A percentile compares a stretch with the other conserved stretches of the same genome.
Conservation (phyloP, 2,329 filamentous ascomycete species). For the Paraphaeosphaeria minitans region DNA sequence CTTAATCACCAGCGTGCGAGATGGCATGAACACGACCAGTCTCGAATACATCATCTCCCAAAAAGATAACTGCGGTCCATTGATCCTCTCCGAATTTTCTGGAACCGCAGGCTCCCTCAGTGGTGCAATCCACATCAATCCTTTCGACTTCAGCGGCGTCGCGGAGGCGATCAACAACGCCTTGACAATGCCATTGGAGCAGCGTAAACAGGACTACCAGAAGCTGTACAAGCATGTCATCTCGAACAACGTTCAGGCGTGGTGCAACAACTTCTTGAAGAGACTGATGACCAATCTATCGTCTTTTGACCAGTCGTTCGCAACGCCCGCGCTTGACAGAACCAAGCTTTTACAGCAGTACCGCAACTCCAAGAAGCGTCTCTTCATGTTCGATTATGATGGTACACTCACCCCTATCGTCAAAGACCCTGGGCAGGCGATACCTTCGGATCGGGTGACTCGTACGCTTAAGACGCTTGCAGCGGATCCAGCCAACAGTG, state of each 20-base stretch:
- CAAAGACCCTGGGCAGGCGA: conserved; percentile 83
- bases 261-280: conserved; percentile 80
- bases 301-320: conserved; percentile 73
- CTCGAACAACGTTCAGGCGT: conserved; percentile 82
- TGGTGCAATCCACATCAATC: conserved; percentile 93
- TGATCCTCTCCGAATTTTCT: conserved; percentile 96
- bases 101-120: conserved; percentile 86
- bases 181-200: conserved; percentile 72
- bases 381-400: conserved; percentile 99
- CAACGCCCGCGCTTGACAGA: conserved; percentile 82
- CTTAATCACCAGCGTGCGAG: conserved; percentile 91
- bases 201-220: conserved; percentile 71
- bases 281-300: conserved; percentile 80
- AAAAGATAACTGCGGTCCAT: conserved; percentile 80
- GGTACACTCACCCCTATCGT: conserved; percentile 95
- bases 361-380: conserved; percentile 72
- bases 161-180: conserved; percentile 82
- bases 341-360: conserved; percentile 75
- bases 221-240: conserved; percentile 84
- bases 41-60: conserved; percentile 95
- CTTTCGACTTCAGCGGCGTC: conserved; percentile 87
- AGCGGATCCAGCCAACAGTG: conserved; percentile 77
- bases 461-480: conserved; percentile 79
- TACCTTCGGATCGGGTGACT: conserved; percentile 83
- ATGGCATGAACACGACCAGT: conserved; percentile 98